Conservation (phyloP, 345 rosid genomes). For the Corchorus capsularis region DNA sequence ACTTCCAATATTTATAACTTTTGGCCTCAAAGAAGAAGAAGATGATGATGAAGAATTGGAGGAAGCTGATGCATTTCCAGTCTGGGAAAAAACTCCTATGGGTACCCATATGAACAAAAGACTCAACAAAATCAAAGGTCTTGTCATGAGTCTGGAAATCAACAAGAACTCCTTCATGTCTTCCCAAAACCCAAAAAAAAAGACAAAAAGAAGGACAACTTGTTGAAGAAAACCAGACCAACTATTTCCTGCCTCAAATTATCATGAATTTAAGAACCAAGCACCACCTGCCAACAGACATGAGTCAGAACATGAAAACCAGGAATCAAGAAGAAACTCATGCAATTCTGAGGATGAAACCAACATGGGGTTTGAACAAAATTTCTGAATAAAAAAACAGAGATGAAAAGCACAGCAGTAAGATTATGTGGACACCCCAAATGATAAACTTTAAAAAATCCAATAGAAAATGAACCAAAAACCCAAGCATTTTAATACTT, state of each 20-base stretch:
- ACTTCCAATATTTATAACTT: conserved; percentile 64
- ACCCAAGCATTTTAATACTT: background rate
- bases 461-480: background rate
- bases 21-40: conserved; percentile 47
- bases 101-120: conserved; percentile 41
- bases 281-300: conserved; percentile 19
- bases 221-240: background rate
- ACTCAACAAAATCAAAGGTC: conserved; percentile 33
- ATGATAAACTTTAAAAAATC: background rate
- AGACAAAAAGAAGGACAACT: background rate
- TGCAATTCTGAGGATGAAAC: background rate
- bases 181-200: background rate
- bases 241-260: conserved; percentile 2
- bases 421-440: background rate
- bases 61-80: conserved; percentile 39
- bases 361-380: background rate
- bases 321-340: conserved; percentile 19
- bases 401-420: background rate
- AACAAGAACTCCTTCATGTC: conserved; percentile 41
- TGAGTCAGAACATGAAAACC: conserved; percentile 20
- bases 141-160: conserved; percentile 27
- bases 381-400: conserved; percentile 1
- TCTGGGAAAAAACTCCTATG: conserved; percentile 36
- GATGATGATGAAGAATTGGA: conserved; percentile 36
- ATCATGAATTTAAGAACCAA: conserved; percentile 6